These are phyloP conservation scores for Cutaneotrichosporon spelunceum DNA, from an alignment of 1,284 basidiomycete genomes.

Conservation along the genomic window DNA sequence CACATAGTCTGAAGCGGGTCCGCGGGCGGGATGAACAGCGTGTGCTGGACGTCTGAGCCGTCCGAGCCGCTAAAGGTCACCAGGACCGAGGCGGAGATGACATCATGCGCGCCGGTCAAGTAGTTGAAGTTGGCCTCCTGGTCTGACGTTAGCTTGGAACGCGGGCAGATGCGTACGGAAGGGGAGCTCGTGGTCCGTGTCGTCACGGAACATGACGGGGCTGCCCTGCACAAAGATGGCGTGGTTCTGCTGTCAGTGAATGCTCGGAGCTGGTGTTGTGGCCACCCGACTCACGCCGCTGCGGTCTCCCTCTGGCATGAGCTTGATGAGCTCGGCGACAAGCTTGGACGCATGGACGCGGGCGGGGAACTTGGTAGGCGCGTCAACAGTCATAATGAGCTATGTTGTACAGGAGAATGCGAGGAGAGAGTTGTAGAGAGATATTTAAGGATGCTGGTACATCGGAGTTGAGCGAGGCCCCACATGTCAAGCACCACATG, in stretches of 20 bases:
- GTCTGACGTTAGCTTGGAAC: conserved; percentile 26
- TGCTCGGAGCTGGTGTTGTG: neutral
- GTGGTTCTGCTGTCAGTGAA: conserved; percentile 31
- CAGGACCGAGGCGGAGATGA: conserved; percentile 67
- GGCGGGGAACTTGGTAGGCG: conserved; percentile 38
- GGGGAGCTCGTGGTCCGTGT: conserved; percentile 79
- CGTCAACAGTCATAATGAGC: conserved; percentile 13
- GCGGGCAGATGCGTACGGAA: conserved; percentile 57
- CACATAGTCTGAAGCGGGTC: conserved; percentile 74
- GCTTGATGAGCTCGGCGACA: conserved; percentile 34
- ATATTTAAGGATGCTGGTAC: neutral
- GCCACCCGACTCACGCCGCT: conserved; percentile 29
- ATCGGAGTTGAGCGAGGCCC: conserved; percentile 6
- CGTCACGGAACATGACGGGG: conserved; percentile 65
- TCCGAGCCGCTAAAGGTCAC: conserved; percentile 56
- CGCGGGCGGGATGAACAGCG: conserved; percentile 71
- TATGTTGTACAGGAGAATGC: neutral
- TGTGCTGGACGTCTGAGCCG: conserved; percentile 49
- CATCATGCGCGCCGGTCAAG: conserved; percentile 66
- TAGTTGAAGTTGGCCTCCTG: conserved; percentile 86
- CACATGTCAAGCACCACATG: conserved; percentile 1
- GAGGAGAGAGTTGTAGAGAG: neutral
- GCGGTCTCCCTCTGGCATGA: conserved; percentile 30
- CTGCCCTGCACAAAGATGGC: conserved; percentile 51
- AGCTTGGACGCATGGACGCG: conserved; percentile 45